Conservation (phyloP, 345 rosid species). For the Chamaenerion angustifolium region DNA sequence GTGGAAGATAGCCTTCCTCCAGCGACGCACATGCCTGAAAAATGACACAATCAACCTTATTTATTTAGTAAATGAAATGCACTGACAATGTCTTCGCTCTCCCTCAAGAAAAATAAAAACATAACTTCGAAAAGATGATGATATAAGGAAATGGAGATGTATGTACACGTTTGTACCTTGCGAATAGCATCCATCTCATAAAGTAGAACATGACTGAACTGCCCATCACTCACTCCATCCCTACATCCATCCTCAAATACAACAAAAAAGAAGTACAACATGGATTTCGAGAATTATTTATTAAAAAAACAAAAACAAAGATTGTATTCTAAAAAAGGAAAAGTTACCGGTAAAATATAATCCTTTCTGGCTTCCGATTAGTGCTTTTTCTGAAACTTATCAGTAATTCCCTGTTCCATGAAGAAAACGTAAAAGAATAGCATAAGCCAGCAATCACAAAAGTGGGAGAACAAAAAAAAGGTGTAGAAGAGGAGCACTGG, state of each 20-base stretch:
- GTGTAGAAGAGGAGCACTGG: background rate
- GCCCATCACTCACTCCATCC: constrained; percentile 82
- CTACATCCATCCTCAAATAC: constrained; percentile 19
- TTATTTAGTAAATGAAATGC: background rate
- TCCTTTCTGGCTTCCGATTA: constrained; percentile 27
- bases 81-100: no score
- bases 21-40: no score
- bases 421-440: background rate
- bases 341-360: constrained; percentile 56
- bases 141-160: background rate
- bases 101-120: no score
- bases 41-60: no score
- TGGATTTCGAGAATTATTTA: no score
- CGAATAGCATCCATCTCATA: constrained; percentile 53
- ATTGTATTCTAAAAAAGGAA: constrained; percentile 1
- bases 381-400: constrained; percentile 29
- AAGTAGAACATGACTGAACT: constrained; percentile 48
- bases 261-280: no score
- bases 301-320: background rate
- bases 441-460: background rate
- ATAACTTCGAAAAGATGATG: background rate
- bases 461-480: background rate
- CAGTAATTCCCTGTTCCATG: constrained; percentile 35
- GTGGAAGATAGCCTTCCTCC: constrained; percentile 63
- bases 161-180: constrained; percentile 17